phyloP scores from a whole-genome alignment of 1,284 basidiomycete species.

The Porogramme epimiltina region DNA sequence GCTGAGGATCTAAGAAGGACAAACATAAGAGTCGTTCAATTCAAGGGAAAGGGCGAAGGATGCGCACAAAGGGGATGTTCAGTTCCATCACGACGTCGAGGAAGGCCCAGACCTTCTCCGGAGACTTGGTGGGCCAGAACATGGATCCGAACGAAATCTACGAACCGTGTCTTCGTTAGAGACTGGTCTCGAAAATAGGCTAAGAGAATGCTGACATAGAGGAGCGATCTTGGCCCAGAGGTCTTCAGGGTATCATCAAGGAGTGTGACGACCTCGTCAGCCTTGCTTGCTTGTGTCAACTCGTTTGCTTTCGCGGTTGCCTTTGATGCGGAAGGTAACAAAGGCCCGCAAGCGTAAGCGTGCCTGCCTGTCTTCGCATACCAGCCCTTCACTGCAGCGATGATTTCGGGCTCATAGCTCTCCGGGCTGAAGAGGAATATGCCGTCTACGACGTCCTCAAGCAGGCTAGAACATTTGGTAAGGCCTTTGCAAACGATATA shows the following conservation, averaged over 20 bases:
- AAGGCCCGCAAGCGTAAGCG: constrained; percentile 15
- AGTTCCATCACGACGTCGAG: constrained; percentile 11
- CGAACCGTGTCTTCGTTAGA: no score
- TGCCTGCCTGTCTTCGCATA: constrained; percentile 10
- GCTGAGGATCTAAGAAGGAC: constrained; percentile 8
- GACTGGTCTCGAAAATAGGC: neutral
- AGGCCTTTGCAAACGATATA: no score
- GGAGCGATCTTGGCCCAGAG: constrained; percentile 12
- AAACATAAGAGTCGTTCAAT: neutral
- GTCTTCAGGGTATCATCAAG: constrained; percentile 12
- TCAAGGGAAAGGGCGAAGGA: neutral
- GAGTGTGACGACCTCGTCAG: constrained; percentile 8
- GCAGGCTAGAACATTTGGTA: no score
- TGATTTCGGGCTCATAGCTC: constrained; percentile 21
- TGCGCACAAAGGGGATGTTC: constrained; percentile 11
- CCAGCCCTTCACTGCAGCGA: constrained; percentile 12
- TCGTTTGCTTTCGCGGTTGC: constrained; percentile 1
- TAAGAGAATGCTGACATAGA: constrained; percentile 14
- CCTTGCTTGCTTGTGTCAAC: constrained; percentile 2
- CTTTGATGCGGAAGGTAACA: constrained; percentile 1
- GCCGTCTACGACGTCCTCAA: constrained; percentile 14
- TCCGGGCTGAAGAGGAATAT: constrained; percentile 15
- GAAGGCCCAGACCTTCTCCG: constrained; percentile 10
- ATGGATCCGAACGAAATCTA: constrained; percentile 15
- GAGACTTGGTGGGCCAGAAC: constrained; percentile 4